phyloP scores from a whole-genome alignment of 495 filamentous ascomycete species.

The Penicillium cosmopolitanum region DNA sequence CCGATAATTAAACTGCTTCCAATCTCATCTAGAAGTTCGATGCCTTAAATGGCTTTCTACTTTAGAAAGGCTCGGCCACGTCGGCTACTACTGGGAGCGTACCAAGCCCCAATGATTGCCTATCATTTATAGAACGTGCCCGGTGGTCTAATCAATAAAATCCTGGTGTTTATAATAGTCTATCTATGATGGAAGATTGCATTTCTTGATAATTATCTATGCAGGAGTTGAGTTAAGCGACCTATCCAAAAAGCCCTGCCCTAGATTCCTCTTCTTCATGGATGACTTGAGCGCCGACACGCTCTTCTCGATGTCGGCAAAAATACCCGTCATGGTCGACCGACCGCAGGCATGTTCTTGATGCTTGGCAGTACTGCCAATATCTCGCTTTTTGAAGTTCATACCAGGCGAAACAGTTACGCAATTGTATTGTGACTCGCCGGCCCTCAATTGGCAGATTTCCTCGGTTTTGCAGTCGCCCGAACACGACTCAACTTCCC shows the following conservation, averaged over 20 bases:
- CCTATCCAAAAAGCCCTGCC: slow-evolving; percentile 15
- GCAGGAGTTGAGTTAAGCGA: slow-evolving; percentile 10
- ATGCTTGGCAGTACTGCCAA: background rate
- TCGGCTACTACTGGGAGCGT: slow-evolving; percentile 1
- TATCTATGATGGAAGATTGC: background rate
- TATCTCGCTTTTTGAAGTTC: slow-evolving; percentile 26
- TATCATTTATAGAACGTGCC: no score
- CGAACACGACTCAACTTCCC: slow-evolving; percentile 36
- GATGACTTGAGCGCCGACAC: slow-evolving; percentile 15
- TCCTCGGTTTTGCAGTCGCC: slow-evolving; percentile 42
- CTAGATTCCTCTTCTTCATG: slow-evolving; percentile 10
- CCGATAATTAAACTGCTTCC: background rate
- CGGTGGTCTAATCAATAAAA: no score
- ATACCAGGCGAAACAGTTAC: slow-evolving; percentile 26
- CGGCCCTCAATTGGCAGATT: slow-evolving; percentile 46
- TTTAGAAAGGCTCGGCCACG: background rate
- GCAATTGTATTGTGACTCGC: slow-evolving; percentile 38
- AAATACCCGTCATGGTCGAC: slow-evolving; percentile 20
- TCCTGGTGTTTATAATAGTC: no score
- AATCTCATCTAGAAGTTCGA: no score
- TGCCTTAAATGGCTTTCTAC: background rate
- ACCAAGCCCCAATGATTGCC: no score
- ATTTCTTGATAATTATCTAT: background rate
- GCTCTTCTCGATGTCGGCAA: slow-evolving; percentile 15
- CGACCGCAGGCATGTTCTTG: slow-evolving; percentile 16